A percentile compares a stretch with the other conserved stretches of the same genome.
Conservation (phyloP, 1,284 basidiomycete species). For the Pseudozyma pruni region DNA sequence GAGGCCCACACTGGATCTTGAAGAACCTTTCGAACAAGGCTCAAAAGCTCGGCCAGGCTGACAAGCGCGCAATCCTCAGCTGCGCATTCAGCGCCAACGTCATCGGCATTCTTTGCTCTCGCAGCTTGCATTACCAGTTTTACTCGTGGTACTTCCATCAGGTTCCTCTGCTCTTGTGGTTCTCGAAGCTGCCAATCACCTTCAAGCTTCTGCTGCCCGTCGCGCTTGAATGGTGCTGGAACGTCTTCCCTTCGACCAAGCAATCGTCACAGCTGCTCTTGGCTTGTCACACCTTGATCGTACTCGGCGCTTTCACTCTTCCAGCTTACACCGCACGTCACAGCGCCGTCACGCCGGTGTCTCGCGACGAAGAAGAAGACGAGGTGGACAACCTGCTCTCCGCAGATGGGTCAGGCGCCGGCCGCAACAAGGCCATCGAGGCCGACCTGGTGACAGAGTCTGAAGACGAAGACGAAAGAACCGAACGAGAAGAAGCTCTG, state of each 20-base stretch:
- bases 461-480: neutral
- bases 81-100: conserved; percentile 83
- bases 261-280: conserved; percentile 49
- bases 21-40: conserved; percentile 7
- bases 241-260: conserved; percentile 53
- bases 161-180: conserved; percentile 84
- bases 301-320: conserved; percentile 41
- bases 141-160: conserved; percentile 98
- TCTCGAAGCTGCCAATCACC: conserved; percentile 57
- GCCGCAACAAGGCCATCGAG: neutral
- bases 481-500: conserved; percentile 11
- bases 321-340: neutral
- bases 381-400: conserved; percentile 30
- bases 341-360: neutral
- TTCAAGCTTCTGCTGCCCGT: conserved; percentile 26
- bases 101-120: conserved; percentile 88
- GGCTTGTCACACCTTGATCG: conserved; percentile 35
- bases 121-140: conserved; percentile 98
- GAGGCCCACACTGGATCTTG: conserved; percentile 73
- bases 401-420: conserved; percentile 2
- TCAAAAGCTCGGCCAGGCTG: neutral
- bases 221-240: conserved; percentile 56
- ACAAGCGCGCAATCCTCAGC: conserved; percentile 16
- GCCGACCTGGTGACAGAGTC: neutral
- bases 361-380: conserved; percentile 11